Evolutionary conservation across 2,329 filamentous ascomycete species (phyloP), one percentile per base, ranked within the genome.

Genomic region (Claviceps citrina): DNA sequence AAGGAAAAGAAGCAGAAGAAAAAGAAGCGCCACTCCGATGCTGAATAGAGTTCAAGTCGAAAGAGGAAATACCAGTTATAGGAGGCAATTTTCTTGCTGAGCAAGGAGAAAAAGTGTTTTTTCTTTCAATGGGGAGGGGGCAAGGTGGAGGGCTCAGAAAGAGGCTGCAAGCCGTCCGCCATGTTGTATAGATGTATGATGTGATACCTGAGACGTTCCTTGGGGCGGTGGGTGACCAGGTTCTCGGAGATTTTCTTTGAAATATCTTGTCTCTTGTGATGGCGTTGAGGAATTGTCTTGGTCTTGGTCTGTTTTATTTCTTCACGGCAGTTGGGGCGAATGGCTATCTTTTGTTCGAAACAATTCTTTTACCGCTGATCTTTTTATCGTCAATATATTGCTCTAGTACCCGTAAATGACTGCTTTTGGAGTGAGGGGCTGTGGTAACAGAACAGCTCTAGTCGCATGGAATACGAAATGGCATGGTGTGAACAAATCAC

Each of bases 1-100:
- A 70, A 71, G 60, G 68, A 74, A 57, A 74, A 70, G 59, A 65
- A 68, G 55, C 61, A 64, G 49, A 68, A 68, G 59, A 65, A 66
- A 59, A 62, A 65, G 62, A 65, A 64, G 59, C 57, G 59, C 31
- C 56, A 62, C 45, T 62, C 60, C 31, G 41, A 44, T 15, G 43
- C 35, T 15, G 43, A 44, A 44, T 40, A 38, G 38, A 36, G 38
- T n/a, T 9, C 26, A 38, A 31, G 35, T 31, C 39, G 33, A 25
- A 35, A 43, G 27, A 20, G 20, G 28, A 20, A 27, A 22, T 31
- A 19, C 7, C 8, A n/a, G 10, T 13, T 37, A 20, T 7, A 25
- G 25, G 16, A 33, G 33, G 40, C 26, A 31, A 13, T 30, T 13
- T 16, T 30, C 12, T 16, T 30, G 7, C 13, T 28, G 15, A 16